A percentile compares a stretch with the other conserved stretches of the same genome.
These are phyloP conservation scores for Kazachstania bromeliacearum DNA, from an alignment of 805 yeast genomes.

Conservation along the genomic window DNA sequence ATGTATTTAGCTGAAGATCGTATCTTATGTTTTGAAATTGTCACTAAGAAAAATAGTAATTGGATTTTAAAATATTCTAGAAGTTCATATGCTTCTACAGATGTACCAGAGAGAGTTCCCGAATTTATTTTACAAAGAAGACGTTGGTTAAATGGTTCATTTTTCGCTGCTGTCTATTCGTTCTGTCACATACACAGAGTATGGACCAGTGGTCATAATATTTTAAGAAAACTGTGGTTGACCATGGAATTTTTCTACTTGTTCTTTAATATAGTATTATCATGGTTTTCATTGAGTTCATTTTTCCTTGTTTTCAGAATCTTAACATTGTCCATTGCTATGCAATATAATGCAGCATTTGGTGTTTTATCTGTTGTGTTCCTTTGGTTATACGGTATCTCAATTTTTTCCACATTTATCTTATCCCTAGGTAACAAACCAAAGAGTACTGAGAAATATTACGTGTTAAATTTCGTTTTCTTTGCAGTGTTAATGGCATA, in stretches of 20 bases:
- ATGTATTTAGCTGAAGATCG: constrained; percentile 98
- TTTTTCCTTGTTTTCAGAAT: constrained; percentile 86
- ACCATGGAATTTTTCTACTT: constrained; percentile 78
- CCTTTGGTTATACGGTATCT: constrained; percentile 76
- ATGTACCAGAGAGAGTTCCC: constrained; percentile 82
- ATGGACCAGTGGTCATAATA: constrained; percentile 70
- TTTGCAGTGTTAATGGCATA: constrained; percentile 86
- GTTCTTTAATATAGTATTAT: constrained; percentile 59
- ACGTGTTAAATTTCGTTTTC: constrained; percentile 61
- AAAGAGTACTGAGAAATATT: constrained; percentile 74
- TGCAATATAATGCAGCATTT: constrained; percentile 50
- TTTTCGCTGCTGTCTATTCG: constrained; percentile 88
- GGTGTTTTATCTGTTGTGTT: constrained; percentile 67
- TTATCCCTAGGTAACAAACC: constrained; percentile 92
- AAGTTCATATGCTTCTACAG: constrained; percentile 86
- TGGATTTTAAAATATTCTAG: constrained; percentile 83
- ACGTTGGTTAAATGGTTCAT: constrained; percentile 95
- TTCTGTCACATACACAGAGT: constrained; percentile 66
- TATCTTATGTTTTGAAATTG: constrained; percentile 87
- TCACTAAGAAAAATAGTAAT: constrained; percentile 65
- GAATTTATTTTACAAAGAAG: constrained; percentile 88
- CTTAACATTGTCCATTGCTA: constrained; percentile 67
- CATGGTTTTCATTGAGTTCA: constrained; percentile 90
- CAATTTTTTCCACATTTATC: constrained; percentile 77
- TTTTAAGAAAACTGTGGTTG: constrained; percentile 56